phyloP scores from a whole-genome alignment of 768 basidiomycete genomes.

The Agaricus subrufescens region DNA sequence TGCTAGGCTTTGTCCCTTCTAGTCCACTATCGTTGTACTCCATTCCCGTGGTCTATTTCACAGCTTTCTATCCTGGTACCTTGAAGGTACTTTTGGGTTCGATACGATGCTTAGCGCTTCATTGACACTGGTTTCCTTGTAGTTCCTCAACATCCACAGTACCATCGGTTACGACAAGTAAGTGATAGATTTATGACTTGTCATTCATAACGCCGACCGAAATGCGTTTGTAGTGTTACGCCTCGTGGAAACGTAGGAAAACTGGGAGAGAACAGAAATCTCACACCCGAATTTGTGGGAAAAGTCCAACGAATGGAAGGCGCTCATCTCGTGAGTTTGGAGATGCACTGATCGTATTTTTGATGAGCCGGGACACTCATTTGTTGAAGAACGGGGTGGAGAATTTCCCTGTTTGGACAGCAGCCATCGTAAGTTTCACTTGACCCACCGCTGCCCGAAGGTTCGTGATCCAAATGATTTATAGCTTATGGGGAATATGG shows the following conservation, averaged over 20 bases:
- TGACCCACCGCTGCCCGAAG: neutral
- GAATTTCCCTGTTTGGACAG: conserved; percentile 29
- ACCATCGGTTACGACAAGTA: conserved; percentile 32
- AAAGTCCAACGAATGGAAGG: conserved; percentile 31
- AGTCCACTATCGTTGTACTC: conserved; percentile 31
- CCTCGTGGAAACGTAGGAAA: conserved; percentile 25
- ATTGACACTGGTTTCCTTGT: neutral
- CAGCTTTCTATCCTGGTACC: conserved; percentile 25
- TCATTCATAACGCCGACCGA: neutral
- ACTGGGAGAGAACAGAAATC: conserved; percentile 17
- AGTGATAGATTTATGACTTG: neutral
- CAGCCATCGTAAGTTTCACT: conserved; percentile 21
- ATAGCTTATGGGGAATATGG: conserved; percentile 19
- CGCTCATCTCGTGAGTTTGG: conserved; percentile 19
- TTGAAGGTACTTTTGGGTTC: conserved; percentile 20
- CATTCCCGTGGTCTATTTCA: conserved; percentile 30
- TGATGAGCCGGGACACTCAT: neutral
- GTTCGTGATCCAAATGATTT: neutral
- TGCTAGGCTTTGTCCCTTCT: neutral
- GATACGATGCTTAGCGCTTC: neutral
- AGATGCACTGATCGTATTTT: no score
- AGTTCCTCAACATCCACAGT: conserved; percentile 24
- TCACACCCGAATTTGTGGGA: conserved; percentile 19
- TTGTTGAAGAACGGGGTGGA: conserved; percentile 25
- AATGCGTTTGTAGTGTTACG: conserved; percentile 17